phyloP scores from a whole-genome alignment of 1,284 basidiomycete genomes.

The Sanghuangporus baumii region DNA sequence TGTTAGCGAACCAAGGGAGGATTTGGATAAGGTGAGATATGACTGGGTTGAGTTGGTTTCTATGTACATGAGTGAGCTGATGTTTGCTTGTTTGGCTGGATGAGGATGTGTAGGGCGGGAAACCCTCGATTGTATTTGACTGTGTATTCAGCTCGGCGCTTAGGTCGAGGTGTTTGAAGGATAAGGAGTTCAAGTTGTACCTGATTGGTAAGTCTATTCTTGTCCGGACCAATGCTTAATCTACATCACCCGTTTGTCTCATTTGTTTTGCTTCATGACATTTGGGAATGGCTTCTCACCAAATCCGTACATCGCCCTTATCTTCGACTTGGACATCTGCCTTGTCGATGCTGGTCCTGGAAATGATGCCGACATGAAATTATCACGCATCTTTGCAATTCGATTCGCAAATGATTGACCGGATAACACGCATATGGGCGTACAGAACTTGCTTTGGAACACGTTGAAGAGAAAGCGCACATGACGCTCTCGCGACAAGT shows the following conservation, averaged over 20 bases:
- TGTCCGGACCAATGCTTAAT: neutral
- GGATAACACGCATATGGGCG: neutral
- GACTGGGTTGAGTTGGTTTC: neutral
- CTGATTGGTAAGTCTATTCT: slow-evolving; percentile 47
- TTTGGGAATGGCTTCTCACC: neutral
- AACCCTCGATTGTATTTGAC: slow-evolving; percentile 63
- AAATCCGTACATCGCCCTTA: too few relatives aligned
- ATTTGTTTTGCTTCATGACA: slow-evolving; percentile 5
- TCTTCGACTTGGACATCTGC: too few relatives aligned
- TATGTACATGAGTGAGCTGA: neutral
- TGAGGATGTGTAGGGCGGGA: slow-evolving; percentile 46
- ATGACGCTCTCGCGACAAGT: slow-evolving; percentile 58
- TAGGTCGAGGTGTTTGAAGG: slow-evolving; percentile 50
- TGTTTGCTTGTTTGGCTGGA: neutral
- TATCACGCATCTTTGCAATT: neutral
- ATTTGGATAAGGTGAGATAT: slow-evolving; percentile 55
- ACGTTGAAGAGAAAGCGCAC: slow-evolving; percentile 52
- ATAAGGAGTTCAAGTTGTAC: slow-evolving; percentile 61
- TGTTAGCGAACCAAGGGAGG: slow-evolving; percentile 58
- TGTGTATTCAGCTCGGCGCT: slow-evolving; percentile 55
- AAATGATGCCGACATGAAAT: neutral
- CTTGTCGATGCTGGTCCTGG: neutral
- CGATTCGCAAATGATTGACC: slow-evolving; percentile 8
- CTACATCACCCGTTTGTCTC: neutral
- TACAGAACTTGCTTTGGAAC: slow-evolving; percentile 60